Conservation (phyloP, 164 flowering plant genomes). For the Pachysandra terminalis region DNA sequence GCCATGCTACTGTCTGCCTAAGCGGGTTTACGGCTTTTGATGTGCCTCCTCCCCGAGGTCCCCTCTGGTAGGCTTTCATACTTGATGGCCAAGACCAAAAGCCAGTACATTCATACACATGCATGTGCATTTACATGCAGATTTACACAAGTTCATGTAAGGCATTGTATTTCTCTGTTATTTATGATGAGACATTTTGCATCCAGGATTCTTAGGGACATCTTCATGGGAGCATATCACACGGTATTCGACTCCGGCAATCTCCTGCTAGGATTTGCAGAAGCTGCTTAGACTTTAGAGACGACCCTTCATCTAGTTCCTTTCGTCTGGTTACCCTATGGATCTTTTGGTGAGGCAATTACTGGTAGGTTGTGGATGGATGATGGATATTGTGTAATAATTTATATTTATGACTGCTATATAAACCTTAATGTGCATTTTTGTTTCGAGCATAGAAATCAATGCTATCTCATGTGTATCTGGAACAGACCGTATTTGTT, state of each 20-base stretch:
- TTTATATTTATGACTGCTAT: background rate
- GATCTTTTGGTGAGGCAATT: background rate
- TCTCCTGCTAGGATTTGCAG: conserved; percentile 43
- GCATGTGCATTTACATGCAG: background rate
- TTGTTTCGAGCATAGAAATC: no score
- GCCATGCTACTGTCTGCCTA: conserved; percentile 39
- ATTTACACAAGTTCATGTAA: background rate
- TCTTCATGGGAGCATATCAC: conserved; percentile 53
- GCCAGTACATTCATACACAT: background rate
- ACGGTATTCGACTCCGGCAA: conserved; percentile 55
- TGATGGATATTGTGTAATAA: background rate
- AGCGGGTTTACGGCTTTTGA: conserved; percentile 69
- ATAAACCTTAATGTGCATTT: no score
- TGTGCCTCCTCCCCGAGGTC: conserved; percentile 68
- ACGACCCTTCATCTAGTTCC: background rate
- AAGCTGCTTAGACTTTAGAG: conserved; percentile 16
- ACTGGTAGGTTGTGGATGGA: background rate
- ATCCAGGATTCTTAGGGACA: conserved; percentile 45
- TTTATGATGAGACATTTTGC: background rate
- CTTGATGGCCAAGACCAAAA: background rate
- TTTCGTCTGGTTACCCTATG: background rate
- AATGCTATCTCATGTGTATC: no score
- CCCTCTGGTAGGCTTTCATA: conserved; percentile 46
- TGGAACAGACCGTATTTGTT: no score
- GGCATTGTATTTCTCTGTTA: background rate